Evolutionary conservation across 108 stramenopile genomes (phyloP).

Genomic region (Skeletonema marinoi): DNA sequence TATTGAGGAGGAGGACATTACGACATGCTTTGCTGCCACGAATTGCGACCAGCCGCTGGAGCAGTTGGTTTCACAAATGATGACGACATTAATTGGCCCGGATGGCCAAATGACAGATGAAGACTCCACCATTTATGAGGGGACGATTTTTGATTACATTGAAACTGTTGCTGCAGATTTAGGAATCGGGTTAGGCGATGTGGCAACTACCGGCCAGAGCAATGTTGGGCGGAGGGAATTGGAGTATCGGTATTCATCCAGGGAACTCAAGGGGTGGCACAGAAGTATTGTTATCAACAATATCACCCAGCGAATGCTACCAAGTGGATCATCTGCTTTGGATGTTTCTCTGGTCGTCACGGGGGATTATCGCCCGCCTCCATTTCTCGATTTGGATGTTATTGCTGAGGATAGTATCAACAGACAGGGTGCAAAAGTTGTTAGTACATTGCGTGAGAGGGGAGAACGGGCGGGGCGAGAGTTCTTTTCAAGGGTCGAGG

Average conservation of each 20-base stretch:
- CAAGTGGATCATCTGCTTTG: conserved; percentile 26
- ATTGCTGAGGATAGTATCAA: conserved; percentile 38
- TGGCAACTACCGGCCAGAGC: conserved; percentile 6
- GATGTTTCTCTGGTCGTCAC: conserved; percentile 30
- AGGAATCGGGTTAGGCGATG: conserved; percentile 10
- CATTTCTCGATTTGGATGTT: conserved; percentile 22
- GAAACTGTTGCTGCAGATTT: not conserved
- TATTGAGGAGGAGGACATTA: not conserved
- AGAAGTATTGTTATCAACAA: not conserved
- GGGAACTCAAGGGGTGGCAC: not conserved
- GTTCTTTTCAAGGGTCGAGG: conserved; percentile 19
- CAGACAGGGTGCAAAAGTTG: conserved; percentile 11
- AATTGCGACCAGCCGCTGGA: conserved; percentile 21
- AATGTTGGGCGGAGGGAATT: not conserved
- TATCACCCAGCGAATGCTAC: conserved; percentile 10
- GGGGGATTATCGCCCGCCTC: conserved; percentile 35
- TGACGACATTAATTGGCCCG: conserved; percentile 13
- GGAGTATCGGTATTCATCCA: not conserved
- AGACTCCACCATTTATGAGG: conserved; percentile 9
- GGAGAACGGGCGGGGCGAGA: conserved; percentile 7
- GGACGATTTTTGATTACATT: conserved; percentile 11
- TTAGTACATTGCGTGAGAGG: conserved; percentile 13
- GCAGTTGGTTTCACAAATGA: not conserved
- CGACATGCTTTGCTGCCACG: conserved; percentile 18
- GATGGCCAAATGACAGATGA: conserved; percentile 6